Percentiles rank a stretch among this genome's conserved stretches.
phyloP scores from a whole-genome alignment of 495 filamentous ascomycete genomes.

The Talaromyces stipitatus region DNA sequence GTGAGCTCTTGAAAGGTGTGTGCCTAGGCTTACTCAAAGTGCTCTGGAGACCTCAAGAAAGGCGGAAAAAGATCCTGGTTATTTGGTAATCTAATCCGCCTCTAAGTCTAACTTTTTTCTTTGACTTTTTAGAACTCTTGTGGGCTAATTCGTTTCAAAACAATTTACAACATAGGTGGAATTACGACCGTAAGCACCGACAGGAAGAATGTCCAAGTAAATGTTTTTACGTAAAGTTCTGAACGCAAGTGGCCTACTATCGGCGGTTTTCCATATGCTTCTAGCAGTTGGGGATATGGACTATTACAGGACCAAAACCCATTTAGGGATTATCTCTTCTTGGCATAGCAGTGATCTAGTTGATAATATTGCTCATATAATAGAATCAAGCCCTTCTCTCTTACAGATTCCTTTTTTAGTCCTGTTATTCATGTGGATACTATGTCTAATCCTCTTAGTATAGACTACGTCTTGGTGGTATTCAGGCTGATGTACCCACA shows the following conservation, averaged over 20 bases:
- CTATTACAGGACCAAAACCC: neutral
- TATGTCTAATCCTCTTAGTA: neutral
- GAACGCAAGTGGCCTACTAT: neutral
- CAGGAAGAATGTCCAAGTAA: neutral
- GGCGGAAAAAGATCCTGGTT: neutral
- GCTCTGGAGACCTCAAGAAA: neutral
- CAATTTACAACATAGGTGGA: neutral
- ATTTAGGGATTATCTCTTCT: neutral
- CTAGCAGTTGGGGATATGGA: neutral
- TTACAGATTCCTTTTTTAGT: neutral
- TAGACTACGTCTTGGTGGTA: too few relatives aligned
- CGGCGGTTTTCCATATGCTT: neutral
- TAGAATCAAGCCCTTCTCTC: neutral
- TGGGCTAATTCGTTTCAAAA: neutral
- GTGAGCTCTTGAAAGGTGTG: neutral
- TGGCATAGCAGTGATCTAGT: neutral
- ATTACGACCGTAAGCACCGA: neutral
- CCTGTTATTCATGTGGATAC: neutral
- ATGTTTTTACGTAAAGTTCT: neutral
- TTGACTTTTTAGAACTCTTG: neutral
- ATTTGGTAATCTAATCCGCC: neutral
- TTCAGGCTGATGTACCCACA: neutral
- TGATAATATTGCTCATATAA: neutral
- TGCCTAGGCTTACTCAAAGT: neutral
- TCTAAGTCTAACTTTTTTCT: neutral